phyloP scores from a whole-genome alignment of 2,329 filamentous ascomycete genomes.

The Nothophoma quercina region DNA sequence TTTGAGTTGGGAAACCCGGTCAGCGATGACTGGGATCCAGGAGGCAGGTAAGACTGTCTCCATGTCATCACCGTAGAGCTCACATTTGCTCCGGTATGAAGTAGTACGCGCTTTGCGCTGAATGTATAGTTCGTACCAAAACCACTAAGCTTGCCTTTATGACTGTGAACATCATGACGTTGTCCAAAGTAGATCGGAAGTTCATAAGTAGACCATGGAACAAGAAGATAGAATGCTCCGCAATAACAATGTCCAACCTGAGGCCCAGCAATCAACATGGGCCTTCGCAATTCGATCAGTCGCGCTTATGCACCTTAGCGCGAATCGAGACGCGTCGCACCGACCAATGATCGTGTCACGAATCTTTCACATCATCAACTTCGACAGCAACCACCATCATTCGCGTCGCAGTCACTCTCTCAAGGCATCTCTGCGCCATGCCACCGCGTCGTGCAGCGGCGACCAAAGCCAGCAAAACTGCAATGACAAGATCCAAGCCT shows the following conservation, averaged over 20 bases:
- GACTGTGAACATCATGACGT: no score
- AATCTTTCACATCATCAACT: slow-evolving; percentile 8
- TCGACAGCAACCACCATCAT: slow-evolving; percentile 4
- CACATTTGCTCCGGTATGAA: neutral
- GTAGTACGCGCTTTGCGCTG: neutral
- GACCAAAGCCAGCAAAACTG: neutral
- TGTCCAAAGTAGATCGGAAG: no score
- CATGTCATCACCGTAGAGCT: neutral
- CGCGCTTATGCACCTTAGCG: slow-evolving; percentile 2
- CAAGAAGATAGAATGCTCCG: no score
- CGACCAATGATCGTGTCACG: slow-evolving; percentile 6
- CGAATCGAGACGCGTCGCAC: slow-evolving; percentile 15
- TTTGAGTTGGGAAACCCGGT: neutral
- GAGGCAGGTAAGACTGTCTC: neutral
- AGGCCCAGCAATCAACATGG: no score
- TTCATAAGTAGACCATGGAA: no score
- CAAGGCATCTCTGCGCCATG: slow-evolving; percentile 15
- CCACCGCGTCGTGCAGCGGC: slow-evolving; percentile 21
- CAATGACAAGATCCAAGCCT: slow-evolving; percentile 1
- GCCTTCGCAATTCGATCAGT: neutral
- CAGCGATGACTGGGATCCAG: neutral
- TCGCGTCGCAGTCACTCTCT: neutral
- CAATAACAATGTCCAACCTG: no score
- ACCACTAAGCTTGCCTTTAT: no score
- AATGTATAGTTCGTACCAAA: slow-evolving; percentile 7